phyloP scores from a whole-genome alignment of 257 asterid genomes.

The Verbascum thapsus region DNA sequence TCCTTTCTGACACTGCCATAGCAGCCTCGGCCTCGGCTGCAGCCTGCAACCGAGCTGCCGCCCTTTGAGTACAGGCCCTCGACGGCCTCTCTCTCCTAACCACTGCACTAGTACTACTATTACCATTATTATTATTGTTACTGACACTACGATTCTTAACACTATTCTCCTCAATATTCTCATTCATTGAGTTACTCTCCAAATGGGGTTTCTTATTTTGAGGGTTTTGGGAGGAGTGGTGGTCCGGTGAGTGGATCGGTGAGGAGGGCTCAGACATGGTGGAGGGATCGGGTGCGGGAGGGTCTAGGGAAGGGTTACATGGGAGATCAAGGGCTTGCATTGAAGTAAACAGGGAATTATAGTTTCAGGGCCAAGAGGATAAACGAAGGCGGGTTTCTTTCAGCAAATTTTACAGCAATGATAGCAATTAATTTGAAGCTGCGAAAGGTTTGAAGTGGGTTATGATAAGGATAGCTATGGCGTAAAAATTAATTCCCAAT shows the following conservation, averaged over 20 bases:
- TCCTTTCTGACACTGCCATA: constrained; percentile 56
- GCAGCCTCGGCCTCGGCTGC: constrained; percentile 87
- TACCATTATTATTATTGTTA: constrained; percentile 38
- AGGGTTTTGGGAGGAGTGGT: constrained; percentile 33
- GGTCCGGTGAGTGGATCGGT: constrained; percentile 62
- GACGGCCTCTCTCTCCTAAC: constrained; percentile 87
- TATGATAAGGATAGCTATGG: no score
- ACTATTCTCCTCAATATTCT: constrained; percentile 31
- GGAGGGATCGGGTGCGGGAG: constrained; percentile 44
- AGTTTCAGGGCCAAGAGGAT: constrained; percentile 18
- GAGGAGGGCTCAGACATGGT: constrained; percentile 52
- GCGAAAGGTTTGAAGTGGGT: constrained; percentile 25
- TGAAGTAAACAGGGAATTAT: constrained; percentile 35
- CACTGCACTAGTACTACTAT: constrained; percentile 39
- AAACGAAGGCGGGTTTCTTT: constrained; percentile 35
- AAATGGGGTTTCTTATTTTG: constrained; percentile 31
- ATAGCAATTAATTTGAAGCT: constrained; percentile 20
- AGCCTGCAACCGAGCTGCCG: constrained; percentile 81
- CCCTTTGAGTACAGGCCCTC: constrained; percentile 94
- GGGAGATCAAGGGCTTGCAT: constrained; percentile 58
- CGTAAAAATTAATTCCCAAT: no score
- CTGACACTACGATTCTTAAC: constrained; percentile 33
- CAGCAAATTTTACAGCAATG: constrained; percentile 13
- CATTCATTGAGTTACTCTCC: constrained; percentile 32
- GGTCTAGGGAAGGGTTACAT: constrained; percentile 40